Evolutionary conservation across 805 yeast species (phyloP), one percentile per base, ranked within the genome.

Genomic region (Yarrowia deformans): DNA sequence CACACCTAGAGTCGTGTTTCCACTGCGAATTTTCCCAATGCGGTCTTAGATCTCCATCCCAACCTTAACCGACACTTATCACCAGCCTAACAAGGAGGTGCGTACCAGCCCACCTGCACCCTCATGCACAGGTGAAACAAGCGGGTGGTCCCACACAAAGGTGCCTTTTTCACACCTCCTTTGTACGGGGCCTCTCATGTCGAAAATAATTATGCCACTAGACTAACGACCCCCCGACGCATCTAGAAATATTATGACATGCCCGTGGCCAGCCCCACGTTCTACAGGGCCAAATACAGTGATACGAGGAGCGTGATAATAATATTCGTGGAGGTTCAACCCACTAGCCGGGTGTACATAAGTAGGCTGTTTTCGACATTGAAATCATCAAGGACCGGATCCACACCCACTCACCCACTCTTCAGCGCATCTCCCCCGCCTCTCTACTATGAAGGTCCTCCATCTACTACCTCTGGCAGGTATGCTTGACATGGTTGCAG

Each of bases 211-310:
- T 52, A n/a, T 52, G 18, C 18, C 29, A 34, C 42, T 52, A 52
- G 56, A 35, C 42, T 29, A 39, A 48, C 6, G 50, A 7, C 4
- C 13, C n/a, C 32, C 14, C 56, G 29, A 34, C n/a, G 56, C 56
- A 52, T 35, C 29, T 10, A 18, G 56, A 35, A 52, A 52, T 52
- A 52, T 52, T 52, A 52, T 52, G 56, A 18, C 40, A 52, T 34
- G 42, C 42, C 29, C 8, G 39, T 49, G 55, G 56, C 56, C 42
- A 52, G 56, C 56, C 56, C 37, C 32, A 16, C 54, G 29, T 14
- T 13, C 29, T 23, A 23, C 29, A 23, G 29, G 29, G 29, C 29
- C 29, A 23, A 23, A 4, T 23, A 23, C 29, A 23, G 29, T 23
- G 52, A 48, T 48, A 48, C 37, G 54, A 49, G 55, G 23, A 34